Percentiles rank a stretch among this genome's conserved stretches.
Evolutionary conservation across 495 filamentous ascomycete genomes (phyloP).

Genomic region (Tetracladium setigerum): DNA sequence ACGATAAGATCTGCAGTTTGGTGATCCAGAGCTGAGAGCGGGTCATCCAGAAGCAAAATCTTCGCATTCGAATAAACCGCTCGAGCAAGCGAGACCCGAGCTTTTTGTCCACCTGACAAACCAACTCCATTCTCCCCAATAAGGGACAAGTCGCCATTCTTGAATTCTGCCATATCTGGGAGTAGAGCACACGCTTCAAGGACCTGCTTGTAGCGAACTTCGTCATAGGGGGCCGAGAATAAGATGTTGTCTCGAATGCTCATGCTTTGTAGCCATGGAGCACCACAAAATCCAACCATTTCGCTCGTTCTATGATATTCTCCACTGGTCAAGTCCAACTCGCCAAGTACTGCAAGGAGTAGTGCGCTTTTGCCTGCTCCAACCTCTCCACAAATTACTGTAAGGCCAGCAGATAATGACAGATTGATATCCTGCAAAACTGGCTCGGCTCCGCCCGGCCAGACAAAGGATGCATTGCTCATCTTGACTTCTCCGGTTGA

Average conservation of each 20-base stretch:
- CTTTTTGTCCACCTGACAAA: slow-evolving; percentile 61
- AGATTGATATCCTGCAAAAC: slow-evolving; percentile 59
- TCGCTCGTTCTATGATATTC: slow-evolving; percentile 51
- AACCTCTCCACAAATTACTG: slow-evolving; percentile 54
- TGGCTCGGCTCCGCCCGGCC: slow-evolving; percentile 55
- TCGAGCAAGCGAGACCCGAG: slow-evolving; percentile 35
- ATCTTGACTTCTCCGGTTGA: slow-evolving; percentile 40
- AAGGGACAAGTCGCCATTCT: slow-evolving; percentile 47
- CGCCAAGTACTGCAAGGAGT: slow-evolving; percentile 69
- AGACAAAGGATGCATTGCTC: slow-evolving; percentile 61
- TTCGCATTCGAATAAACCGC: slow-evolving; percentile 26
- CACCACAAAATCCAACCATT: slow-evolving; percentile 72
- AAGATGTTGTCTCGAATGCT: slow-evolving; percentile 48
- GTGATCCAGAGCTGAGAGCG: slow-evolving; percentile 41
- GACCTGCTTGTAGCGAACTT: slow-evolving; percentile 48
- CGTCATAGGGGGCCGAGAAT: slow-evolving; percentile 67
- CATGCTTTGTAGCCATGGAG: slow-evolving; percentile 89
- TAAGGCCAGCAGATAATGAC: slow-evolving; percentile 55
- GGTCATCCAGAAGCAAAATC: slow-evolving; percentile 31
- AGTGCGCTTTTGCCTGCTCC: slow-evolving; percentile 76
- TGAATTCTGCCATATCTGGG: slow-evolving; percentile 48
- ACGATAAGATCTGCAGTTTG: slow-evolving; percentile 69
- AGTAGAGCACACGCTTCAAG: slow-evolving; percentile 49
- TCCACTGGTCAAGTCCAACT: slow-evolving; percentile 61
- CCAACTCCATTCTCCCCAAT: slow-evolving; percentile 58